Conservation (phyloP, 805 yeast species). For the Wickerhamomyces alni region DNA sequence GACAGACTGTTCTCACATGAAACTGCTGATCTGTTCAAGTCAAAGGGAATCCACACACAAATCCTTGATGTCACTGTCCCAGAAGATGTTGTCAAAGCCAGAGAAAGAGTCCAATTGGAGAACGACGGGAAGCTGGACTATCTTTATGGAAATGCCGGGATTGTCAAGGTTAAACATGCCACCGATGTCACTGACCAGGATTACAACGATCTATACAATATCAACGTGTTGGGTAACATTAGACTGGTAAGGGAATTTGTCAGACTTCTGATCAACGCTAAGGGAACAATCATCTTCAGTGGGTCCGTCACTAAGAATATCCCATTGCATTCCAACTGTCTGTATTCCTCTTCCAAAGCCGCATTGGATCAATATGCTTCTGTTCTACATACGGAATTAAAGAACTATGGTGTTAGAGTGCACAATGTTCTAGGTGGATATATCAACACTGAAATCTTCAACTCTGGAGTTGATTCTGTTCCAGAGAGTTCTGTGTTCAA, state of each 20-base stretch:
- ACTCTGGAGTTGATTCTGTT: constrained; percentile 6
- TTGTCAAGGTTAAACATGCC: constrained; percentile 24
- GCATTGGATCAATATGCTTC: constrained; percentile 37
- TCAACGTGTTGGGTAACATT: constrained; percentile 36
- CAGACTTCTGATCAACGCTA: constrained; percentile 27
- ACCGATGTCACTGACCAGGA: constrained; percentile 27
- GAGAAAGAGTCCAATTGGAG: constrained; percentile 18
- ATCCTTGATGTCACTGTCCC: constrained; percentile 30
- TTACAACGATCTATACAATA: constrained; percentile 21
- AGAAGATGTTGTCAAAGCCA: constrained; percentile 23
- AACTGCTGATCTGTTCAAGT: constrained; percentile 18
- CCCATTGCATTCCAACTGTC: constrained; percentile 32
- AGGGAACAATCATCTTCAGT: constrained; percentile 36
- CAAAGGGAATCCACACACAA: constrained; percentile 3
- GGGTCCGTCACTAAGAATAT: constrained; percentile 31
- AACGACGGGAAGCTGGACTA: constrained; percentile 30
- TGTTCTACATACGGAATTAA: constrained; percentile 31
- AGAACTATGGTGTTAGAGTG: constrained; percentile 36
- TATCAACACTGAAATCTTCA: constrained; percentile 30
- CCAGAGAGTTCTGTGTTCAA: constrained; percentile 16
- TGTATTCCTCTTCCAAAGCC: constrained; percentile 36
- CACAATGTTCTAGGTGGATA: constrained; percentile 37
- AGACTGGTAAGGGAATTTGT: constrained; percentile 31
- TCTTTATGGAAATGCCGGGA: constrained; percentile 39
- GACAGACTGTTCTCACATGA: constrained; percentile 27